These are phyloP conservation scores for Serendipita sp. DNA, from an alignment of 768 basidiomycete species.

Conservation along the genomic window DNA sequence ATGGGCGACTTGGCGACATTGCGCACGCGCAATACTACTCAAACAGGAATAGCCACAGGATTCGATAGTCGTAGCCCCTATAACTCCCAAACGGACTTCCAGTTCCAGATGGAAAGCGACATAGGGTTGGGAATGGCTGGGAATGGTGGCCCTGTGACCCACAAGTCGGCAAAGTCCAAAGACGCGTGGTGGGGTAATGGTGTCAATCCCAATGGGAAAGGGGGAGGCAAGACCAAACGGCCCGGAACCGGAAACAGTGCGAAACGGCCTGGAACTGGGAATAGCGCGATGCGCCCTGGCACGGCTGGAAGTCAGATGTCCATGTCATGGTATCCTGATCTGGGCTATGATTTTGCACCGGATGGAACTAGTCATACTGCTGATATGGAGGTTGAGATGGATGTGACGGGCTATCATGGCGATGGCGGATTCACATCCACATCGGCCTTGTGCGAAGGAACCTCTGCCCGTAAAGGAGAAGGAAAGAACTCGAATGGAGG, in stretches of 20 bases:
- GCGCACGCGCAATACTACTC: neutral
- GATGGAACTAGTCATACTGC: conserved; percentile 5
- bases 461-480: neutral
- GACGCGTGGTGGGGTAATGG: neutral
- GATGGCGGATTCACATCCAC: no score
- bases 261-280: neutral
- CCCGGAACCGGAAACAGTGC: neutral
- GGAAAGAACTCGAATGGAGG: neutral
- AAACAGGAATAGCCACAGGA: neutral
- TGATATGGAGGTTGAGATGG: neutral
- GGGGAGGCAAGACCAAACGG: neutral
- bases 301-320: neutral
- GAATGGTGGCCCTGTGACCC: neutral
- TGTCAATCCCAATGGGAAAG: no score
- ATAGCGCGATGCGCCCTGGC: neutral
- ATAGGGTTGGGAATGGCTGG: neutral
- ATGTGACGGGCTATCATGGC: neutral
- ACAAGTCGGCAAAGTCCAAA: neutral
- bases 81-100: conserved; percentile 5
- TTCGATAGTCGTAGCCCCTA: neutral
- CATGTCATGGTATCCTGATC: neutral
- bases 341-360: neutral
- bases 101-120: conserved; percentile 2
- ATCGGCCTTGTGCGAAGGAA: neutral
- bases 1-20: neutral